Conservation (phyloP, 805 yeast genomes). For the Pichia sporocuriosa region DNA sequence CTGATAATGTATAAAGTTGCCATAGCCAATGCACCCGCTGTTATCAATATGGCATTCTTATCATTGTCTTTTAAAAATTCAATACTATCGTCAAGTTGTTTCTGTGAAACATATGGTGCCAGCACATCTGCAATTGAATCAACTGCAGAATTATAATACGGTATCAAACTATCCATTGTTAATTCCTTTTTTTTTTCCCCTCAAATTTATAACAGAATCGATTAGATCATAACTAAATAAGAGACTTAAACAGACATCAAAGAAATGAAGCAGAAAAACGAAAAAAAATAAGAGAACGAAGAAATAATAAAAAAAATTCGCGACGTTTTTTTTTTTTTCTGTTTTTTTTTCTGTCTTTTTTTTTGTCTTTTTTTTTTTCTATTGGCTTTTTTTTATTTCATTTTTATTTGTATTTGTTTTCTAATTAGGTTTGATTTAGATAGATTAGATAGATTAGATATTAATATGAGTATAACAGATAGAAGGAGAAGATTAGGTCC, state of each 20-base stretch:
- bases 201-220: no score
- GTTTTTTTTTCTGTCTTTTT: neutral
- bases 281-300: no score
- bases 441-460: neutral
- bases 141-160: slow-evolving; percentile 3
- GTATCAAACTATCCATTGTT: slow-evolving; percentile 2
- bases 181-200: neutral
- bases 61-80: slow-evolving; percentile 15
- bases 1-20: slow-evolving; percentile 7
- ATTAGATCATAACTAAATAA: no score
- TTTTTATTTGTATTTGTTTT: no score
- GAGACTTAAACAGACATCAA: no score
- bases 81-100: slow-evolving; percentile 7
- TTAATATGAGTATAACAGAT: slow-evolving; percentile 42
- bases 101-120: neutral
- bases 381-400: no score
- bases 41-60: slow-evolving; percentile 10
- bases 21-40: slow-evolving; percentile 13
- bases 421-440: no score
- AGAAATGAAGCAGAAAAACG: no score
- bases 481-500: slow-evolving; percentile 89
- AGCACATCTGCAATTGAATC: neutral
- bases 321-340: neutral
- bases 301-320: no score
- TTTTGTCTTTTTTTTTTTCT: neutral